Percentiles rank a stretch among this genome's conserved stretches.
phyloP scores from a whole-genome alignment of 805 yeast species.

The Sugiyamaella chiloensis region DNA sequence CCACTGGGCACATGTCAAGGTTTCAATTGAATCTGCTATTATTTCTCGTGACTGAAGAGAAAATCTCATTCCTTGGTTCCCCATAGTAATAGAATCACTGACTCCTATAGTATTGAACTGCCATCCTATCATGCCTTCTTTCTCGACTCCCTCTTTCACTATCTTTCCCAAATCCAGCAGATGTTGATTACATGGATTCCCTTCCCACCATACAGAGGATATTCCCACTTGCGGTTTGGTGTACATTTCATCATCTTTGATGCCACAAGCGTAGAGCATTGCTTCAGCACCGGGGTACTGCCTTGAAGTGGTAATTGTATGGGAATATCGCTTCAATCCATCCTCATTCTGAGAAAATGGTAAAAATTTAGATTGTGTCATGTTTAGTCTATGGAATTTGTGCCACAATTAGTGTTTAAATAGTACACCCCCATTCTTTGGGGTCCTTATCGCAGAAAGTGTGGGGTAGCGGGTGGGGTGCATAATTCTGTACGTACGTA shows the following conservation, averaged over 20 bases:
- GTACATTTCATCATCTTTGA: constrained; percentile 57
- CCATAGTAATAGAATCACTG: constrained; percentile 96
- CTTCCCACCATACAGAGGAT: constrained; percentile 97
- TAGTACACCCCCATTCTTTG: constrained; percentile 1
- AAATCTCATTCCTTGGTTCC: constrained; percentile 94
- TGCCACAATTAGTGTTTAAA: too few relatives aligned
- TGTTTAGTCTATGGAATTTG: too few relatives aligned
- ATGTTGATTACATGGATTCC: constrained; percentile 97
- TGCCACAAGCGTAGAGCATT: constrained; percentile 93
- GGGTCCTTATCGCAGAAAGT: background rate
- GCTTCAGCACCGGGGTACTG: constrained; percentile 43
- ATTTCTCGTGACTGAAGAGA: constrained; percentile 93
- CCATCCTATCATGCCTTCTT: constrained; percentile 89
- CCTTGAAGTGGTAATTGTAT: constrained; percentile 14
- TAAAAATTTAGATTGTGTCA: constrained; percentile 5
- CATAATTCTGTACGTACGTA: too few relatives aligned
- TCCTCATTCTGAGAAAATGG: background rate
- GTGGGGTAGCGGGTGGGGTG: background rate
- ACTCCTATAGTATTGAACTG: constrained; percentile 96
- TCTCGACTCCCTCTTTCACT: constrained; percentile 73
- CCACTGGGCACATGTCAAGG: constrained; percentile 91
- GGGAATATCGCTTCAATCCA: constrained; percentile 13
- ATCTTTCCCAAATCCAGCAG: constrained; percentile 77
- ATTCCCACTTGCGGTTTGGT: constrained; percentile 88
- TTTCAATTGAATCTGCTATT: constrained; percentile 94